Base-by-base conservation (phyloP, 2,329 filamentous ascomycete species). In the Paramyrothecium sp. region DNA sequence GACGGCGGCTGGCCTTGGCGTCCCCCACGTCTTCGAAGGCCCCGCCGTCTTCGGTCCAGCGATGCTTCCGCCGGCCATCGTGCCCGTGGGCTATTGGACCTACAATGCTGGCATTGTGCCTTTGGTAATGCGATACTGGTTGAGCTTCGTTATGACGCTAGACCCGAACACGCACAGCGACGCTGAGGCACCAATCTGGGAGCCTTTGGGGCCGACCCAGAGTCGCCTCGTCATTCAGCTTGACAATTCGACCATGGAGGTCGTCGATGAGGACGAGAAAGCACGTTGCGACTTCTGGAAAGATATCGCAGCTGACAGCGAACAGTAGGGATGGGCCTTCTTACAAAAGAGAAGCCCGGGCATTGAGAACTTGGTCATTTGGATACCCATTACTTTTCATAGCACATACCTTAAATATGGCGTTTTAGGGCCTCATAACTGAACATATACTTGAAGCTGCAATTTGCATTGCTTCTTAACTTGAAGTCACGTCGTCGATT, bases 41-140 rank as follows among this genome's bases (percentile, higher is more conserved):
- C 73, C 75, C 22, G 81, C 81, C 56, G 70, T 84, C 38, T 81
- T 82, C 61, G 81, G 81, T 3, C 76, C 78, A 4, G 69, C 73
- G 57, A 69, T 73, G 51, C 55, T 62, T 21, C 21, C 56, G 13
- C 38, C 21, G 7, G 48, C 19, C 41, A 48, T 58, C 16, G 56
- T 51, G 3, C 33, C 56, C 54, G 44, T 59, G 1, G 79, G 78
- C 60, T 81, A 81, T 62, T 69, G 65, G 46, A 72, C 74, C 16
- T 77, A 76, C 62, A 81, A 82, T 63, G 72, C 73, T 3, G 66
- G 66, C 3, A 69, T 82, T 2, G 74, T 83, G 2, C 73, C 75
- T 7, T 58, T 81, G 13, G 70, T 81, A 19, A 81, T 81, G 77
- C 69, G 70, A 51, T 83, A 83, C 63, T 81, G 74, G 67, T 70